Evolutionary conservation across 2,329 filamentous ascomycete genomes (phyloP).

Genomic region (Aspergillus terreus): DNA sequence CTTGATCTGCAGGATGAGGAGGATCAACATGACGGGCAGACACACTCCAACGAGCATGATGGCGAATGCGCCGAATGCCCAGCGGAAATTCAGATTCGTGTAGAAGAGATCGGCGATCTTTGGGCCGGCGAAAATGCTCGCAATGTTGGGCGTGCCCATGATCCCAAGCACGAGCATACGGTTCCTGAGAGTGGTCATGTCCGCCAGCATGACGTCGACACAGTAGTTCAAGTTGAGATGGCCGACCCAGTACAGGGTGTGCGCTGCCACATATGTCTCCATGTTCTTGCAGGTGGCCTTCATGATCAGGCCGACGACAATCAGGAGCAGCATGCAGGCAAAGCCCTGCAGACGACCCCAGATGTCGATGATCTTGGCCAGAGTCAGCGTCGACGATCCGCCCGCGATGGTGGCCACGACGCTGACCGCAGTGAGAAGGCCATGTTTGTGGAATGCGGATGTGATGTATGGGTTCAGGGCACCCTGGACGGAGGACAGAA

Average conservation of each 20-base stretch:
- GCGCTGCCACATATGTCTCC: slow-evolving; percentile 60
- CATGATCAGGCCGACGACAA: slow-evolving; percentile 54
- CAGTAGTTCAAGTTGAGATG: slow-evolving; percentile 44
- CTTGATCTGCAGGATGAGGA: slow-evolving; percentile 52
- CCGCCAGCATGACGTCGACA: slow-evolving; percentile 57
- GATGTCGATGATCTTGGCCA: slow-evolving; percentile 2
- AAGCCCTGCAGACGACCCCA: slow-evolving; percentile 1
- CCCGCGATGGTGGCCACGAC: neutral
- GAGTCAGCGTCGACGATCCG: neutral
- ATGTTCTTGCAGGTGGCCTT: slow-evolving; percentile 61
- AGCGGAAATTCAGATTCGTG: slow-evolving; percentile 51
- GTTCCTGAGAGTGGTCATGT: slow-evolving; percentile 57
- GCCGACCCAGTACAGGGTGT: slow-evolving; percentile 20
- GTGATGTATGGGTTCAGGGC: slow-evolving; percentile 2
- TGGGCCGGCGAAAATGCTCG: slow-evolving; percentile 56
- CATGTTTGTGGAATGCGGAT: neutral
- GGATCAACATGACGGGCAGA: slow-evolving; percentile 52
- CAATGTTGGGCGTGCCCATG: slow-evolving; percentile 57
- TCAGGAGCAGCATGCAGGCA: slow-evolving; percentile 44
- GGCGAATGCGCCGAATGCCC: slow-evolving; percentile 59
- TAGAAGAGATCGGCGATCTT: slow-evolving; percentile 49
- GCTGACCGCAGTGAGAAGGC: neutral
- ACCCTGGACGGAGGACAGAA: neutral
- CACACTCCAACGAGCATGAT: slow-evolving; percentile 56
- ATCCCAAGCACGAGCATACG: slow-evolving; percentile 58